These are phyloP conservation scores for Neoscytalidium dimidiatum DNA, from an alignment of 2,329 filamentous ascomycete genomes.

Conservation along the genomic window DNA sequence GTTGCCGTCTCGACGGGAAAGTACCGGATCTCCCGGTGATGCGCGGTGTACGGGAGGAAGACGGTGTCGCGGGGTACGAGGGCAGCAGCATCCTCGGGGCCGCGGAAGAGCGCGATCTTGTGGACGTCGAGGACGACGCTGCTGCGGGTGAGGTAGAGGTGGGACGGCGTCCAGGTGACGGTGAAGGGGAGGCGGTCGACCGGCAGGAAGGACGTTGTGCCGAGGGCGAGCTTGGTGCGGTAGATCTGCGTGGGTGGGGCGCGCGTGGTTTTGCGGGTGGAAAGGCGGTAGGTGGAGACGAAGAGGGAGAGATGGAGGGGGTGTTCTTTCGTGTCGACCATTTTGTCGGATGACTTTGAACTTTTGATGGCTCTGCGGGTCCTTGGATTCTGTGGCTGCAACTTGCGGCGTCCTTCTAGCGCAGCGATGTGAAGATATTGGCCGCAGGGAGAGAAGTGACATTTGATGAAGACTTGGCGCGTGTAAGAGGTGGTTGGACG, in stretches of 20 bases:
- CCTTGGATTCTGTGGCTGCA: background rate
- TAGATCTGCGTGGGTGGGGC: constrained; percentile 13
- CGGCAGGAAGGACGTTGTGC: background rate
- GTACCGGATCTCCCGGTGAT: background rate
- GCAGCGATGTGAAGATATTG: constrained; percentile 22
- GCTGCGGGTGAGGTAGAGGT: constrained; percentile 21
- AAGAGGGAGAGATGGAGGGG: constrained; percentile 18
- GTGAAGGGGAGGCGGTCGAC: constrained; percentile 15
- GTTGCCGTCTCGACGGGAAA: background rate
- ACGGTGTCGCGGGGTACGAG: background rate
- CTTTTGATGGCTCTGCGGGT: background rate
- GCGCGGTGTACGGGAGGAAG: background rate
- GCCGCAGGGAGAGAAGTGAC: constrained; percentile 21
- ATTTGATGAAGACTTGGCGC: constrained; percentile 23
- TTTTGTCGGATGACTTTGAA: background rate
- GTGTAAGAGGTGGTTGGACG: background rate
- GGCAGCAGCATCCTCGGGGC: background rate
- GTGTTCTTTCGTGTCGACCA: background rate
- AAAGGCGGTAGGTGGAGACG: constrained; percentile 6
- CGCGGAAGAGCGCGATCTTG: background rate
- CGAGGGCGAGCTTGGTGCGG: constrained; percentile 20
- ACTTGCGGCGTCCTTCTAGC: constrained; percentile 18
- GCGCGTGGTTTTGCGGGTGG: background rate
- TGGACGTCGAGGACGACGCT: background rate
- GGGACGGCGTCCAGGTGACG: constrained; percentile 20